These are phyloP conservation scores for Alternaria incomplexa DNA, from an alignment of 2,329 filamentous ascomycete species.

Conservation along the genomic window DNA sequence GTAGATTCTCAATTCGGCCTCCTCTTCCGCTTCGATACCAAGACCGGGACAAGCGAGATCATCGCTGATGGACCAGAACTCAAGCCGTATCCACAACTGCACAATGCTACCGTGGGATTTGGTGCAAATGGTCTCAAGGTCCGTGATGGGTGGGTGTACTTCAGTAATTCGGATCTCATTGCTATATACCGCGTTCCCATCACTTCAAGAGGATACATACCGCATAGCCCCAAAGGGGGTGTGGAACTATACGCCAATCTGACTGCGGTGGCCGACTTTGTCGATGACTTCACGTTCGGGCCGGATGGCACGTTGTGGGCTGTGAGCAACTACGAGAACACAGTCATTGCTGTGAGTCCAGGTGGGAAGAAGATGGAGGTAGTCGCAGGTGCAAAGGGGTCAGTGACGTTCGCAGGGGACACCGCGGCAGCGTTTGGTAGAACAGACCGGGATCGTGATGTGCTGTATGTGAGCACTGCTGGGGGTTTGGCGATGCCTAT, in stretches of 20 bases:
- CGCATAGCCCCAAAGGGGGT: neutral
- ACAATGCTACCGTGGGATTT: neutral
- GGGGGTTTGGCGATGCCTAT: neutral
- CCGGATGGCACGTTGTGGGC: slow-evolving; percentile 7
- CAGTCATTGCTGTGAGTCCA: neutral
- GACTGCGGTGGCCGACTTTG: slow-evolving; percentile 2
- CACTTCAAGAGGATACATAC: neutral
- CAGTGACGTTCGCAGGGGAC: neutral
- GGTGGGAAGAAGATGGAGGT: neutral
- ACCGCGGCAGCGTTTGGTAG: neutral
- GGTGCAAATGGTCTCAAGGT: slow-evolving; percentile 5
- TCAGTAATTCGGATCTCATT: neutral
- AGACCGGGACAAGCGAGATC: neutral
- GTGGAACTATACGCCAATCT: slow-evolving; percentile 6
- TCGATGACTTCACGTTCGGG: slow-evolving; percentile 10
- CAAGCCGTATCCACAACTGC: neutral
- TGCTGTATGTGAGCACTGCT: neutral
- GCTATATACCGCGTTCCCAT: neutral
- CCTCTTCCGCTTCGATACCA: neutral
- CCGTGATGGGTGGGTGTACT: neutral
- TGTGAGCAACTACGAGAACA: slow-evolving; percentile 12
- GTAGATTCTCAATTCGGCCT: neutral
- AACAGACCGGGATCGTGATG: neutral
- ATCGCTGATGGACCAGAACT: neutral
- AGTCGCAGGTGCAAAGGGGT: neutral